Evolutionary conservation across 1,284 basidiomycete species (phyloP), one percentile per base, ranked within the genome.

Genomic region (Boletus holoroseus): DNA sequence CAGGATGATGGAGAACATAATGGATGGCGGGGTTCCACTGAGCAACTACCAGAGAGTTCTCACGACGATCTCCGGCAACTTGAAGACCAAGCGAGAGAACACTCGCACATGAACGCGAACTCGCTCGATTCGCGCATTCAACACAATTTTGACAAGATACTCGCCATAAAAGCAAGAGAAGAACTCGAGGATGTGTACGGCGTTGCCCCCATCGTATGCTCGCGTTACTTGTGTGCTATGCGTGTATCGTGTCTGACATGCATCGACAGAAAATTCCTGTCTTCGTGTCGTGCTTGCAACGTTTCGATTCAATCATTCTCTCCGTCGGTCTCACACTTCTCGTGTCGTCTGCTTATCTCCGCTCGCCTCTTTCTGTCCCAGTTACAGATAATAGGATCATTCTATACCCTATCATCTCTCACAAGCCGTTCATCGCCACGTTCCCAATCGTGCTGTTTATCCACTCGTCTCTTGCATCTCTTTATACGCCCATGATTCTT

Each of bases 181-280:
- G 88, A 89, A 50, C 67, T 90, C 41, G 87, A 89, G 62, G 79
- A 81, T 41, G 73, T 88, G 3, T 89, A 86, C 61, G 87, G 88
- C 1, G 64, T 84, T 24, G 82, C 88, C 15, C 74, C 83, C 34
- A 81, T 90, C 44, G 86, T 88, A 49, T 30, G 55, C 36, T 28
- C 7, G 6, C 13, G 27, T 11, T 18, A 5, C 32, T 30, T 4
- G 4, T 32, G 13, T 32, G 7, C 20, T 27, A 6, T 12, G 9
- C 34, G 18, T 5, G 27, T 15, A 9, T 39, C n/a, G 12, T 22
- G 16, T 43, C 43, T 64, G 34, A 67, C 49, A 15, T 39, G 18
- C 46, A 28, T 27, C 5, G 35, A 38, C 59, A 88, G 84, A 75
- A 73, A 58, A 86, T 90, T 26, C 88, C 88, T 1, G 80, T 86